phyloP scores from a whole-genome alignment of 2,329 filamentous ascomycete genomes.

The Chrysoporthe austroafricana region DNA sequence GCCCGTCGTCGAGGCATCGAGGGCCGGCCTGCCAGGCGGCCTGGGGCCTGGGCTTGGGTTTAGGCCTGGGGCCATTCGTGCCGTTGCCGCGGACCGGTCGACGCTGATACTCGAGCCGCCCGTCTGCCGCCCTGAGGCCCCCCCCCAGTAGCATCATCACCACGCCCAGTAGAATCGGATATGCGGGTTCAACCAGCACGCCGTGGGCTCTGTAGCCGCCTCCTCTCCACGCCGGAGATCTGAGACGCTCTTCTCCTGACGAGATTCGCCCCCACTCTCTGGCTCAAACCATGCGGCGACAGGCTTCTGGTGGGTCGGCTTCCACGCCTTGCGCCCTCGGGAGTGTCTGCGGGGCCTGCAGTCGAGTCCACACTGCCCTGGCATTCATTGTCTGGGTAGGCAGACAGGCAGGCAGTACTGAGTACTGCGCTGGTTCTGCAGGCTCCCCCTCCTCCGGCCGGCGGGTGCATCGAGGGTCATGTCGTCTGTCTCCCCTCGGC shows the following conservation, averaged over 20 bases:
- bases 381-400: background rate
- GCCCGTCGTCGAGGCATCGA: no score
- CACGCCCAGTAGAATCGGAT: background rate
- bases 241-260: constrained; percentile 3
- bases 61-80: no score
- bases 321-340: no score
- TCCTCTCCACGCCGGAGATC: constrained; percentile 5
- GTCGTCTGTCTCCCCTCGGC: constrained; percentile 2
- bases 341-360: no score
- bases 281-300: background rate
- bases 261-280: background rate
- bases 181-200: background rate
- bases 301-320: no score
- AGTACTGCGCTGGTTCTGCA: background rate
- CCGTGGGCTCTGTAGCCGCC: background rate
- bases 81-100: no score
- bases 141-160: no score
- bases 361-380: background rate
- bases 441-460: background rate
- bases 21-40: no score
- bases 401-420: no score
- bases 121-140: no score
- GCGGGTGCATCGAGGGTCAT: constrained; percentile 3
- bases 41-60: no score
- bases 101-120: no score